Evolutionary conservation across 441 rosid genomes (phyloP).

Genomic region (Pelargonium australe): DNA sequence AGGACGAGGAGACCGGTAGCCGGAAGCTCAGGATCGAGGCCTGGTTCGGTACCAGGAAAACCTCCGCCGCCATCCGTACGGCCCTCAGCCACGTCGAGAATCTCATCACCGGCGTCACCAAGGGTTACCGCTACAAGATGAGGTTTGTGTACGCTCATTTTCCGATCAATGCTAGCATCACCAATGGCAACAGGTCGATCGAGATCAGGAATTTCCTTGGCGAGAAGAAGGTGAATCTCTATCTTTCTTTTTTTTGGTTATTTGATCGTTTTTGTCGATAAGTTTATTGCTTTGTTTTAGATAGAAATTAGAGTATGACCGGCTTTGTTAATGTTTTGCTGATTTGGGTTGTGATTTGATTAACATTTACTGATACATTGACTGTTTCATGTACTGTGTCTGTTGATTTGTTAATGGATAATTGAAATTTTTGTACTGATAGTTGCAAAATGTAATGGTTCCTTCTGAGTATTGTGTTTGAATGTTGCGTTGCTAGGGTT

Average conservation of each 20-base stretch:
- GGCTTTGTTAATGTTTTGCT: not conserved
- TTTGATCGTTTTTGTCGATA: not conserved
- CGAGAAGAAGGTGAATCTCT: slow-evolving; percentile 39
- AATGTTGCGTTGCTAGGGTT: too few species aligned
- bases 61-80: slow-evolving; percentile 69
- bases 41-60: slow-evolving; percentile 66
- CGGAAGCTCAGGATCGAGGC: slow-evolving; percentile 65
- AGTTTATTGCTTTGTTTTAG: too few species aligned
- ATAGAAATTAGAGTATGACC: not conserved
- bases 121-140: slow-evolving; percentile 63
- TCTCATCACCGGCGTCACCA: slow-evolving; percentile 70
- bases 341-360: not conserved
- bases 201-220: slow-evolving; percentile 86
- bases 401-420: too few species aligned
- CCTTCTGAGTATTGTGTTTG: too few species aligned
- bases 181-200: slow-evolving; percentile 34
- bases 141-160: slow-evolving; percentile 79
- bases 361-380: not conserved
- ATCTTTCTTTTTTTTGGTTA: not conserved
- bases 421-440: too few species aligned
- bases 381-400: too few species aligned
- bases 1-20: slow-evolving; percentile 48
- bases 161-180: slow-evolving; percentile 64
- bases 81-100: slow-evolving; percentile 41
- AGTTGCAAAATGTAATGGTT: too few species aligned